Percentiles rank a stretch among this genome's conserved stretches.
These are phyloP conservation scores for Volvox reticuliferus DNA, from an alignment of 139 green algal genomes.

Conservation along the genomic window DNA sequence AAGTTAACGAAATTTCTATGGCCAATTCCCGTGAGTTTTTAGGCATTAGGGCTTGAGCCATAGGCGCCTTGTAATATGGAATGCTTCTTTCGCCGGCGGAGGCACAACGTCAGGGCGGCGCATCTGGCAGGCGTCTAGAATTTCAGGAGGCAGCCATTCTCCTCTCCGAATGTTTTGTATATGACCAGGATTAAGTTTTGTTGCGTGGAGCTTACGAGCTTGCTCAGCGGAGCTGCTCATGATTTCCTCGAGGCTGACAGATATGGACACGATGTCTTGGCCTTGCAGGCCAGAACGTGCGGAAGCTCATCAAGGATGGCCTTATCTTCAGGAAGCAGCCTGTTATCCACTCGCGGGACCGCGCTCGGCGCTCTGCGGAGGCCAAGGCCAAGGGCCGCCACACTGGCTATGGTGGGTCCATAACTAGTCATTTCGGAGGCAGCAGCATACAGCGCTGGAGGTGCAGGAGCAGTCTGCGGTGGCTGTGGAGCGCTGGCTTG, in stretches of 20 bases:
- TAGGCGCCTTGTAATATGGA: neutral
- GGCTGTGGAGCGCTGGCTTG: neutral
- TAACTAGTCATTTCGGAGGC: neutral
- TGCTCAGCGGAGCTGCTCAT: neutral
- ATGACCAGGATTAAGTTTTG: neutral
- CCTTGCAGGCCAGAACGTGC: conserved; percentile 96
- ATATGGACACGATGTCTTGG: neutral
- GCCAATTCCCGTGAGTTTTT: conserved; percentile 96
- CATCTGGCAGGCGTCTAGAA: conserved; percentile 4
- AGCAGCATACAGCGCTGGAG: neutral
- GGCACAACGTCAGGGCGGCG: conserved; percentile 26
- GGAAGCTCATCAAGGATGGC: conserved; percentile 99
- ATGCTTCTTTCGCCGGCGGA: neutral
- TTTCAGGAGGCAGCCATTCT: neutral
- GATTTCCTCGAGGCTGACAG: neutral
- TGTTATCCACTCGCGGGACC: conserved; percentile 96
- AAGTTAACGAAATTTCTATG: conserved; percentile 99
- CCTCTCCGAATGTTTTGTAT: neutral
- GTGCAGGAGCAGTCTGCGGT: neutral
- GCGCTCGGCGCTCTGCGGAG: conserved; percentile 85
- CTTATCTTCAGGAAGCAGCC: conserved; percentile 98
- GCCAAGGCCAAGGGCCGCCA: conserved; percentile 98
- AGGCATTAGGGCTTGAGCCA: neutral
- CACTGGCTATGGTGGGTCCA: conserved; percentile 92
- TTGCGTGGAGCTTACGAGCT: neutral